Evolutionary conservation across 2,329 filamentous ascomycete species (phyloP).

Genomic region (Cytospora mali): DNA sequence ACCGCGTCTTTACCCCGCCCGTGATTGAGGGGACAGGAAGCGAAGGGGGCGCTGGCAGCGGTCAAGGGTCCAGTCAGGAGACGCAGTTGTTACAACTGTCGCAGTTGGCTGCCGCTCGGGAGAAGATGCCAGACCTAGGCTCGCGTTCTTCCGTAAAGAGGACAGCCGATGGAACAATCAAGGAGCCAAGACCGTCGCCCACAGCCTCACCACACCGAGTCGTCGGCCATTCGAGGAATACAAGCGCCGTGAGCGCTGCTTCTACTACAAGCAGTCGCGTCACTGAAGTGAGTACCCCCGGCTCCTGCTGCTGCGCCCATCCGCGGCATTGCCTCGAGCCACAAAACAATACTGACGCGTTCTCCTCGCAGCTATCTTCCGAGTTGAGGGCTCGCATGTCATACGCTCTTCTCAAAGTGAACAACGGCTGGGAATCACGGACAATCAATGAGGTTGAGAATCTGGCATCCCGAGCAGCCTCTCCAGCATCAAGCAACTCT

Average conservation of each 20-base stretch:
- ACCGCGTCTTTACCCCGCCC: constrained; percentile 48
- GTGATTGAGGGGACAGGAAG: constrained; percentile 34
- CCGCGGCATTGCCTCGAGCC: neutral
- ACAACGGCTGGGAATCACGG: constrained; percentile 82
- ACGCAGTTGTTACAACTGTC: constrained; percentile 62
- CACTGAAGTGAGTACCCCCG: constrained; percentile 67
- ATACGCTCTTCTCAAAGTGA: constrained; percentile 93
- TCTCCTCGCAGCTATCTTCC: constrained; percentile 63
- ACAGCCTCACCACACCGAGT: constrained; percentile 51
- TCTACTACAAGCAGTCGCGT: constrained; percentile 70
- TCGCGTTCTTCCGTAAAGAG: constrained; percentile 62
- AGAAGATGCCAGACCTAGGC: constrained; percentile 43
- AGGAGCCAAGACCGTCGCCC: constrained; percentile 48
- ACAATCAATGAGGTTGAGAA: constrained; percentile 78
- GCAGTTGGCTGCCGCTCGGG: constrained; percentile 57
- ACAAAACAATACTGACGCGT: constrained; percentile 30
- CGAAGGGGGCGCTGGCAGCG: constrained; percentile 43
- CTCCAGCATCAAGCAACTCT: constrained; percentile 62
- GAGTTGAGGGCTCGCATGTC: constrained; percentile 83
- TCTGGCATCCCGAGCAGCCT: constrained; percentile 68
- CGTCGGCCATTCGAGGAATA: constrained; percentile 68
- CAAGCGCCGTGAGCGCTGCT: constrained; percentile 65
- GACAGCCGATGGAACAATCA: constrained; percentile 75
- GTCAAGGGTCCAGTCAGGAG: constrained; percentile 52
- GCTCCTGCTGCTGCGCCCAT: neutral